Evolutionary conservation across 192 early-diverging fungal genomes (phyloP).

Genomic region (Allomyces arbusculus): DNA sequence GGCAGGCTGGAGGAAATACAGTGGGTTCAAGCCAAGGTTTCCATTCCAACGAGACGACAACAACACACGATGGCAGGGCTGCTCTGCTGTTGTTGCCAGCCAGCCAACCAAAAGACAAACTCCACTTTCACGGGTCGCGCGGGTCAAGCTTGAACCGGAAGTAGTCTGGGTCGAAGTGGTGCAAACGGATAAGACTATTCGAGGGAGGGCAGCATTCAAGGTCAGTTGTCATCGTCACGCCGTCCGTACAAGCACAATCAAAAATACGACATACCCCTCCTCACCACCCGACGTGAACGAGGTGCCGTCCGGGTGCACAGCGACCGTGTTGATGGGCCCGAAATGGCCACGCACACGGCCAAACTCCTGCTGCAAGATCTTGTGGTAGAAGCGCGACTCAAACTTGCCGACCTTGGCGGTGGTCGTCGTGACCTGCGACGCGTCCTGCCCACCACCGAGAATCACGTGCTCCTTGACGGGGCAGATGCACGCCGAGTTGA

Average conservation of each 20-base stretch:
- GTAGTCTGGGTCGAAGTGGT: slow-evolving; percentile 89
- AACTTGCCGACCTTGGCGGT: slow-evolving; percentile 82
- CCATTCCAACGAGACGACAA: too few relatives aligned
- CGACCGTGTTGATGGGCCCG: slow-evolving; percentile 97
- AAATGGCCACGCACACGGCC: slow-evolving; percentile 96
- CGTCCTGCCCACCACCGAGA: slow-evolving; percentile 95
- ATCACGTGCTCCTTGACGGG: slow-evolving; percentile 67
- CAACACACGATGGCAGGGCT: too few relatives aligned
- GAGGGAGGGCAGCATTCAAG: too few relatives aligned
- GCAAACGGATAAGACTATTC: slow-evolving; percentile 42
- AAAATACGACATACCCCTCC: slow-evolving; percentile 75
- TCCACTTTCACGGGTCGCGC: background rate
- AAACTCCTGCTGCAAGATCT: slow-evolving; percentile 87
- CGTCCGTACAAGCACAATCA: too few relatives aligned
- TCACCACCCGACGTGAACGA: slow-evolving; percentile 91
- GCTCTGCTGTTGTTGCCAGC: too few relatives aligned
- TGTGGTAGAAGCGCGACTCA: slow-evolving; percentile 93
- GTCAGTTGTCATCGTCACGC: too few relatives aligned
- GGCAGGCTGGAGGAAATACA: too few relatives aligned
- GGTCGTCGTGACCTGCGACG: slow-evolving; percentile 89
- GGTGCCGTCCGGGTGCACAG: slow-evolving; percentile 85
- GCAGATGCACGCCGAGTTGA: slow-evolving; percentile 83
- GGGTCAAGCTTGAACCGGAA: slow-evolving; percentile 65
- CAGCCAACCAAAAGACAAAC: background rate
- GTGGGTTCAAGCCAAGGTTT: too few relatives aligned